phyloP scores from a whole-genome alignment of 495 filamentous ascomycete genomes.

The Trichoderma orchidacearum region DNA sequence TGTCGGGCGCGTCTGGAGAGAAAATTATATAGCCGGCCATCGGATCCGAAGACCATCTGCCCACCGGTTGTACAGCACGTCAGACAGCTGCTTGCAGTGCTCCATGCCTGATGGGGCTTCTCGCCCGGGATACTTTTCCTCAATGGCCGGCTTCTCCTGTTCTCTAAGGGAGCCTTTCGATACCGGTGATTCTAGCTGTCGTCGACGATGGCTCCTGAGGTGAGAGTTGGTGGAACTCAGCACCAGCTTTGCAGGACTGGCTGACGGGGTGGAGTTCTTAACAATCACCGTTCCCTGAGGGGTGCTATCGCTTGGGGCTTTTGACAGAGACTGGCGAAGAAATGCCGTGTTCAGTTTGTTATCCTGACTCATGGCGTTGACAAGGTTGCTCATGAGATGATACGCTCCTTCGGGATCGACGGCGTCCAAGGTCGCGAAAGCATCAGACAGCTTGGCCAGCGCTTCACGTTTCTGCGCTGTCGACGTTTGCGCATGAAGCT shows the following conservation, averaged over 20 bases:
- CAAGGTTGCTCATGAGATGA: slow-evolving; percentile 59
- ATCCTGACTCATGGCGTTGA: slow-evolving; percentile 30
- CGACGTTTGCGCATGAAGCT: slow-evolving; percentile 67
- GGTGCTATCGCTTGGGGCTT: slow-evolving; percentile 15
- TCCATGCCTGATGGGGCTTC: slow-evolving; percentile 63
- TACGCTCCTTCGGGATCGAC: slow-evolving; percentile 87
- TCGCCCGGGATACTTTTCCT: slow-evolving; percentile 33
- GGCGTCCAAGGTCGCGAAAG: slow-evolving; percentile 70
- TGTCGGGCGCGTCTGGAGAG: not conserved
- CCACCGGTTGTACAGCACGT: slow-evolving; percentile 86
- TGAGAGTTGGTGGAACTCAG: slow-evolving; percentile 77
- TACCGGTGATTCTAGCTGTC: slow-evolving; percentile 44
- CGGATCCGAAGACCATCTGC: slow-evolving; percentile 66
- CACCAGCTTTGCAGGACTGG: slow-evolving; percentile 44
- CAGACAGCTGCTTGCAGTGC: slow-evolving; percentile 75
- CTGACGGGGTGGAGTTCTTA: slow-evolving; percentile 17
- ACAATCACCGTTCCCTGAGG: slow-evolving; percentile 31
- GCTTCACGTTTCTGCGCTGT: slow-evolving; percentile 65
- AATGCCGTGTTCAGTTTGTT: slow-evolving; percentile 23
- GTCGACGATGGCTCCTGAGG: slow-evolving; percentile 59
- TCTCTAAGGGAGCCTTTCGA: slow-evolving; percentile 11
- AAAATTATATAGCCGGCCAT: slow-evolving; percentile 46
- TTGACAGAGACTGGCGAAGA: slow-evolving; percentile 8
- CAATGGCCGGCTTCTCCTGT: slow-evolving; percentile 33
- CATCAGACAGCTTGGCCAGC: slow-evolving; percentile 64